Percentiles rank a stretch among this genome's conserved stretches.
phyloP scores from a whole-genome alignment of 345 rosid genomes.

The Rhizophora apiculata region DNA sequence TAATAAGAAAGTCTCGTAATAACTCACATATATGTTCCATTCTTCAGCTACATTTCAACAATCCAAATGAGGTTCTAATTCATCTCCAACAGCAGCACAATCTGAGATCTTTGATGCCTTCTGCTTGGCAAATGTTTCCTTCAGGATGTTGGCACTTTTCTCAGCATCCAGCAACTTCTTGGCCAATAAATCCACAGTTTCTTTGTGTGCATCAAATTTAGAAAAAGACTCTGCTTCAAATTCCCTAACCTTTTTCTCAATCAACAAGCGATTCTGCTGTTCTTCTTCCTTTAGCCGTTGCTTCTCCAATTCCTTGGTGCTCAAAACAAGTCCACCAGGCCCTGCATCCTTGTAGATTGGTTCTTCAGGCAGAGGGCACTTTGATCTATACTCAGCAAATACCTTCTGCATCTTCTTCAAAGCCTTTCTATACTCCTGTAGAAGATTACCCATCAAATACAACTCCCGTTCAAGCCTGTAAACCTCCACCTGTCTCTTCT shows the following conservation, averaged over 20 bases:
- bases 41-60: background rate
- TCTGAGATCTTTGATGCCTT: slow-evolving; percentile 31
- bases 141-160: slow-evolving; percentile 26
- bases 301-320: slow-evolving; percentile 63
- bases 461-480: slow-evolving; percentile 76
- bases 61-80: background rate
- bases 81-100: slow-evolving; percentile 27
- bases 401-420: slow-evolving; percentile 58
- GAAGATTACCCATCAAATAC: slow-evolving; percentile 57
- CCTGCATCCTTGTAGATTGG: slow-evolving; percentile 79
- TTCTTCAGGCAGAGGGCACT: slow-evolving; percentile 46
- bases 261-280: slow-evolving; percentile 30
- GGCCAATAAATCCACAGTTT: slow-evolving; percentile 26
- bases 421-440: slow-evolving; percentile 75
- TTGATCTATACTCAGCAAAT: slow-evolving; percentile 63
- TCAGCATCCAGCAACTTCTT: slow-evolving; percentile 37
- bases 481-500: slow-evolving; percentile 45
- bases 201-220: slow-evolving; percentile 35
- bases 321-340: slow-evolving; percentile 75
- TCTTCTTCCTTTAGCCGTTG: slow-evolving; percentile 67
- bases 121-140: slow-evolving; percentile 33
- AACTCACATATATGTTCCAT: background rate
- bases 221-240: slow-evolving; percentile 40
- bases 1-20: background rate
- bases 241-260: slow-evolving; percentile 52